Base-by-base conservation (phyloP, 176 grass and related monocot species). In the Otatea glauca region DNA sequence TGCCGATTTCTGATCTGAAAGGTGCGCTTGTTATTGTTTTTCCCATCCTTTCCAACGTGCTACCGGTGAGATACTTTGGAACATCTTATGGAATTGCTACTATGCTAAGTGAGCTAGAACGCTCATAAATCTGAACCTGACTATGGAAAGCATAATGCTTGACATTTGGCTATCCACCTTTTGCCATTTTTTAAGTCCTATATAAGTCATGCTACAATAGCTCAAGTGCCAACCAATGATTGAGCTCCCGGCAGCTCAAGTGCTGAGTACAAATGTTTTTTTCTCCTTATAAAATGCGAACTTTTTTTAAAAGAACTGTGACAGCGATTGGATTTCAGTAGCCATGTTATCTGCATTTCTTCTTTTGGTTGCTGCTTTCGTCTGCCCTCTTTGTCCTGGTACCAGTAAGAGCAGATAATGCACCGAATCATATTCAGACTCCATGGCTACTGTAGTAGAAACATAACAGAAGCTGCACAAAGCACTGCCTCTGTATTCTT, bases 61-160 rank as follows among this genome's bases (percentile, higher is more conserved):
- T 55, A 4, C 54, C 10, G 42, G 44, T 41, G 18, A 86, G 78
- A 90, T 90, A 8, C 88, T 82, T 86, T 72, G 88, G 83, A 90
- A 77, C 72, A 77, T 58, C 78, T 86, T 86, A 18, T 65, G 78
- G 83, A 72, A 41, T 65, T 82, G 55, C 72, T 90, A 5, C 17
- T 25, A 80, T 56, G 45, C 44, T 64, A 7, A 81, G 15, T 56
- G 64, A 61, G 38, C 23, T 43, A n/a, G 75, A 66, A 60, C 17
- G 76, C 79, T 50, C 23, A 21, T 20, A 54, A 41, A 70, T 45
- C 24, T 35, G 14, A 39, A 20, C 23, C 35, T 44, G 21, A 84
- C 13, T 18, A 68, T 11, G 34, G 35, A 39, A 63, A 64, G 2
- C 20, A n/a, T 79, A 6, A 20, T 49, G 42, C 9, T 65, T 32